Evolutionary conservation across 306 rosid species (phyloP), one percentile per base, ranked within the genome.

Genomic region (Vicia villosa): DNA sequence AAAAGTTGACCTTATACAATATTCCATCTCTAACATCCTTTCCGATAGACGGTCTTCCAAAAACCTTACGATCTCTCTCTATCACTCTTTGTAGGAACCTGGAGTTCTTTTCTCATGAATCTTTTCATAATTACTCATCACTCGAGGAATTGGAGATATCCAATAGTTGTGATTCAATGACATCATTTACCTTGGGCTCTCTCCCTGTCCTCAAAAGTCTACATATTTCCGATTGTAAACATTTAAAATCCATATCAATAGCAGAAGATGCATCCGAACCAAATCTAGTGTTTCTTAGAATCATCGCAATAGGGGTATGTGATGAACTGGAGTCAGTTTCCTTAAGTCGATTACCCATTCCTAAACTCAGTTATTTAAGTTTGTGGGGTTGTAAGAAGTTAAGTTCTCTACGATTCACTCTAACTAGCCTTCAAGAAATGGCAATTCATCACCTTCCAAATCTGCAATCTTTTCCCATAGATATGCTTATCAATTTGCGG

Each of bases 41-140:
- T 40, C 69, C 62, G 5, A 46, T 7, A 46, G 21, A 73, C 22
- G 56, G 66, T 46, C 54, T 75, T 0, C 79, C 79, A 1, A 67
- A 34, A 54, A 10, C 74, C n/a, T 30, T 57, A 14, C 38, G 13
- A 22, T 45, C 20, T 55, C 74, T 75, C 4, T 9, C 1, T 0
- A n/a, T 66, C 11, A 0, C 0, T 7, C 2, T 0, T 1, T 71
- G 68, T 34, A 7, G 13, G 59, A 45, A 71, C 19, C 30, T 71
- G 8, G 58, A 57, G 5, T 58, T 70, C 34, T 46, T 58, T 41
- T 30, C 67, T 0, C 3, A 2, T 8, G 65, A 59, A 34, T 59
- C 65, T 8, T 34, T 59, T 10, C 45, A 59, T 14, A 34, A 5
- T 19, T 71, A 58, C 58, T 43, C 34, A 13, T 71, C 76, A 13